phyloP scores from a whole-genome alignment of 2,329 filamentous ascomycete species.

The Microdochium bolleyi region DNA sequence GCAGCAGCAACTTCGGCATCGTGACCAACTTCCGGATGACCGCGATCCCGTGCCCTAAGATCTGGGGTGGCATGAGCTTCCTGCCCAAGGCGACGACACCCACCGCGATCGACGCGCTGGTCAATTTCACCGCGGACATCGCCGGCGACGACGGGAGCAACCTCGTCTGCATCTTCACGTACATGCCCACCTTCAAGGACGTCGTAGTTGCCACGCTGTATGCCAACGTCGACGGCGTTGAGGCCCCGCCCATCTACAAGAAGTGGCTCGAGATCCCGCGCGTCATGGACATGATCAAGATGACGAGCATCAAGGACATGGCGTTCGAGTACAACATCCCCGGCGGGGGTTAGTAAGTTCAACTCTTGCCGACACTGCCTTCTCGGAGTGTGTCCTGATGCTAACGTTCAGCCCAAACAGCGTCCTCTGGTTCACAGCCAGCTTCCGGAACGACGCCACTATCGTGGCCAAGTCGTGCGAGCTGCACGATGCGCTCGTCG shows the following conservation, averaged over 20 bases:
- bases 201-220: slow-evolving; percentile 7
- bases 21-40: slow-evolving; percentile 14
- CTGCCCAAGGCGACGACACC: neutral
- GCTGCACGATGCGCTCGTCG: slow-evolving; percentile 19
- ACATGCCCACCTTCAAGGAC: slow-evolving; percentile 8
- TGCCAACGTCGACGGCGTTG: slow-evolving; percentile 8
- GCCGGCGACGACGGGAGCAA: slow-evolving; percentile 8
- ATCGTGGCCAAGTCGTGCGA: slow-evolving; percentile 23
- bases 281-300: slow-evolving; percentile 9
- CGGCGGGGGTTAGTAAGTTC: slow-evolving; percentile 4
- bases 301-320: slow-evolving; percentile 9
- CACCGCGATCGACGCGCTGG: neutral
- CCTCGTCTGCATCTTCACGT: slow-evolving; percentile 10
- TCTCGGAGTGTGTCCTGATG: too few species aligned
- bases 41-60: slow-evolving; percentile 7
- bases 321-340: slow-evolving; percentile 10
- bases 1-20: slow-evolving; percentile 26
- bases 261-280: slow-evolving; percentile 7
- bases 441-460: slow-evolving; percentile 25
- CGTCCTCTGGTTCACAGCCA: slow-evolving; percentile 26
- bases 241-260: slow-evolving; percentile 8
- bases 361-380: neutral
- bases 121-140: slow-evolving; percentile 4
- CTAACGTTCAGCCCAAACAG: slow-evolving; percentile 4
- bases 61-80: neutral